Evolutionary conservation across 495 filamentous ascomycete species (phyloP).

Genomic region (Cudoniella acicularis): DNA sequence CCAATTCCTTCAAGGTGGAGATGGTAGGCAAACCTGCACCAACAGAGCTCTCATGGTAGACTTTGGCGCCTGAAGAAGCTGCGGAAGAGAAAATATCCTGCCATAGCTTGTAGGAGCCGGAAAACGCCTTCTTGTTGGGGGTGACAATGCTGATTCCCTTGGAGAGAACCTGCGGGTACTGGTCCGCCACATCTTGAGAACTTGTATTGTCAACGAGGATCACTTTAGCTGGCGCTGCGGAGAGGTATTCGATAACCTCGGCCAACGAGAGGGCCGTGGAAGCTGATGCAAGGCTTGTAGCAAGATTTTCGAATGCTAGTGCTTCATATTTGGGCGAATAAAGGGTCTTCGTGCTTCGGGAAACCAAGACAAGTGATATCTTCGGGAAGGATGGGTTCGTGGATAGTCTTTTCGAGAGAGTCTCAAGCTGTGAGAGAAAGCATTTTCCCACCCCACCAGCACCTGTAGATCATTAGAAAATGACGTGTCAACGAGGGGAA

Average conservation of each 20-base stretch:
- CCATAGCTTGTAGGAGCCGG: slow-evolving; percentile 70
- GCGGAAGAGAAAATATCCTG: slow-evolving; percentile 71
- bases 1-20: slow-evolving; percentile 82
- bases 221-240: slow-evolving; percentile 62
- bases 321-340: slow-evolving; percentile 57
- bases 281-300: slow-evolving; percentile 52
- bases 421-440: slow-evolving; percentile 77
- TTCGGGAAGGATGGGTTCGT: slow-evolving; percentile 49
- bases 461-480: slow-evolving; percentile 47
- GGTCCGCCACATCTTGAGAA: slow-evolving; percentile 69
- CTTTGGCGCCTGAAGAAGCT: slow-evolving; percentile 58
- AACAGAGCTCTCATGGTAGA: slow-evolving; percentile 92
- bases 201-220: slow-evolving; percentile 94
- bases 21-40: slow-evolving; percentile 91
- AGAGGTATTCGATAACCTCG: slow-evolving; percentile 68
- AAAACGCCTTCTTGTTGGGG: slow-evolving; percentile 97
- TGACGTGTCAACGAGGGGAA: background rate
- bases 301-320: slow-evolving; percentile 51
- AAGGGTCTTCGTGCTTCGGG: slow-evolving; percentile 74
- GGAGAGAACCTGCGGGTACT: slow-evolving; percentile 74
- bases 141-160: slow-evolving; percentile 86
- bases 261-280: slow-evolving; percentile 56
- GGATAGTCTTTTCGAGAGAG: slow-evolving; percentile 49
- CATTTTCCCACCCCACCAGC: slow-evolving; percentile 88
- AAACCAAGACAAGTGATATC: slow-evolving; percentile 73